These are phyloP conservation scores for Paulownia fortunei DNA, from an alignment of 257 asterid genomes.

Conservation along the genomic window DNA sequence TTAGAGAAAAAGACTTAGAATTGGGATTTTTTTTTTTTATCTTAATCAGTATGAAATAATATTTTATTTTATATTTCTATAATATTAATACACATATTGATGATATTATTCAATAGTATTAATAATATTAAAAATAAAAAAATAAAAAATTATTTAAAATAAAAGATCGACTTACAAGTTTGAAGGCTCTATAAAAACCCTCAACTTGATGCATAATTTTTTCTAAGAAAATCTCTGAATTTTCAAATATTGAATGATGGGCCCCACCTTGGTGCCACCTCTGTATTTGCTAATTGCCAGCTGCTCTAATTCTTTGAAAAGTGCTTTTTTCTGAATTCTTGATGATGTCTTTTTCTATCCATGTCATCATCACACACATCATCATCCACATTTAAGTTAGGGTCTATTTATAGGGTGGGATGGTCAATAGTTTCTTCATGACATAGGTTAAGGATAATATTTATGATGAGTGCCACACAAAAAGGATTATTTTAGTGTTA, in stretches of 20 bases:
- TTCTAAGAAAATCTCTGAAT: background rate
- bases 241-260: background rate
- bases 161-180: no score
- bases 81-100: no score
- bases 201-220: background rate
- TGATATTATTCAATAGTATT: no score
- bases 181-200: background rate
- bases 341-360: background rate
- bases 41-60: no score
- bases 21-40: no score
- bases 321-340: background rate
- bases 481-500: no score
- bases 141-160: no score
- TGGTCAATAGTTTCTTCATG: background rate
- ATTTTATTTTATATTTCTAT: no score
- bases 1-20: no score
- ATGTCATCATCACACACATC: background rate
- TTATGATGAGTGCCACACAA: background rate
- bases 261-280: background rate
- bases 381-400: background rate
- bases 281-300: constrained; percentile 2
- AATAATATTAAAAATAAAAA: no score
- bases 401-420: background rate
- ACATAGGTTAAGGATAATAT: background rate
- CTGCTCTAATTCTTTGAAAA: constrained; percentile 1